A percentile compares a stretch with the other conserved stretches of the same genome.
Evolutionary conservation across 2,329 filamentous ascomycete species (phyloP).

Genomic region (Stachybotrys echinatus): DNA sequence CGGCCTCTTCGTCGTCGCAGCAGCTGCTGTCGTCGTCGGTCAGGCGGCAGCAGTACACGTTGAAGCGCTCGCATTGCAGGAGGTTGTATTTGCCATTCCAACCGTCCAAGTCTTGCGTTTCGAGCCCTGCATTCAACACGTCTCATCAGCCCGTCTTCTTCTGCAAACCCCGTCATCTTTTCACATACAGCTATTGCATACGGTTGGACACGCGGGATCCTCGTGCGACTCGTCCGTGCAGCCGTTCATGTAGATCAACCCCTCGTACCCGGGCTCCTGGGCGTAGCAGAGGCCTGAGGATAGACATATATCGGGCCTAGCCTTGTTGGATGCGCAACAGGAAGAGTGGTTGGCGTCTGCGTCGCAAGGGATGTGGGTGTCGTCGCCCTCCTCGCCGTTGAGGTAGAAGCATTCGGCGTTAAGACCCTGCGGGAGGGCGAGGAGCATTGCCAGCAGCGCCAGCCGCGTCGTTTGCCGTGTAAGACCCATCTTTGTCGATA

Average conservation of each 20-base stretch:
- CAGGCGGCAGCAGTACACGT: conserved; percentile 12
- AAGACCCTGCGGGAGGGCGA: neutral
- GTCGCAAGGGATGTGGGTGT: conserved; percentile 8
- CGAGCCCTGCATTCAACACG: neutral
- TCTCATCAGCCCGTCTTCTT: no score
- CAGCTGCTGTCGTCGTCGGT: conserved; percentile 6
- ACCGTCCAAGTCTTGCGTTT: neutral
- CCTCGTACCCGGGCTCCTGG: conserved; percentile 7
- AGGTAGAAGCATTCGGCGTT: conserved; percentile 36
- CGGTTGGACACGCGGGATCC: conserved; percentile 8
- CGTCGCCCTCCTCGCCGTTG: conserved; percentile 5
- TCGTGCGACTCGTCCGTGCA: conserved; percentile 12
- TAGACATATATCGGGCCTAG: conserved; percentile 13
- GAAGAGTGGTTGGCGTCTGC: conserved; percentile 11
- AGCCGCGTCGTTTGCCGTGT: no score
- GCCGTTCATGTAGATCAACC: conserved; percentile 13
- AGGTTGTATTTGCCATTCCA: conserved; percentile 8
- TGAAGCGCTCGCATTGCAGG: conserved; percentile 9
- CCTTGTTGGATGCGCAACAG: conserved; percentile 12
- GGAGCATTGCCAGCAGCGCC: no score
- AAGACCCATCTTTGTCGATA: no score
- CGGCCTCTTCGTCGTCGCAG: conserved; percentile 8
- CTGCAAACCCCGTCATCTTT: no score
- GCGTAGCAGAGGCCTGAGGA: conserved; percentile 13
- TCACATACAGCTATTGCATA: conserved; percentile 10